Percentiles rank a stretch among this genome's conserved stretches.
Conservation (phyloP, 345 rosid genomes). For the Ricinus communis region DNA sequence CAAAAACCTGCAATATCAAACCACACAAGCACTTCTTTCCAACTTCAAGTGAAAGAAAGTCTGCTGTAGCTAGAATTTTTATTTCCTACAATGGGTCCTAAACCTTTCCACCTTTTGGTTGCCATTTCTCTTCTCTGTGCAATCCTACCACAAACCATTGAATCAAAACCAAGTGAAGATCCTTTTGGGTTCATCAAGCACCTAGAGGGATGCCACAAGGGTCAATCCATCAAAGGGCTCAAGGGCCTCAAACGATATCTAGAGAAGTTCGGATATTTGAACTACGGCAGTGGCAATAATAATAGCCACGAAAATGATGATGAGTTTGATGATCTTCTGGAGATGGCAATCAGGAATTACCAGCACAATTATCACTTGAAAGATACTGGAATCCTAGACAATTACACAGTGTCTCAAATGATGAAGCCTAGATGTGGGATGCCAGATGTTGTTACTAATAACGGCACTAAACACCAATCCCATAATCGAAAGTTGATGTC, state of each 20-base stretch:
- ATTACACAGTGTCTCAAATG: conserved; percentile 6
- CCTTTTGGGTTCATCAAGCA: conserved; percentile 2
- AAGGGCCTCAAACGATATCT: conserved; percentile 17
- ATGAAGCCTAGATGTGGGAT: conserved; percentile 25
- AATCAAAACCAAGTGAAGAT: background rate
- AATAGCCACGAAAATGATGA: conserved; percentile 1
- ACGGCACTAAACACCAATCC: background rate
- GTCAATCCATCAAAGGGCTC: conserved; percentile 11
- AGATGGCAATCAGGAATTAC: conserved; percentile 20
- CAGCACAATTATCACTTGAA: conserved; percentile 16
- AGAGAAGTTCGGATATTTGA: conserved; percentile 22
- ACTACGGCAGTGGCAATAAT: too few species aligned
- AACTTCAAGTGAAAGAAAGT: too few species aligned
- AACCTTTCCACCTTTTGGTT: too few species aligned
- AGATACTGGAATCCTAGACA: conserved; percentile 13
- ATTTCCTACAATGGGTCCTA: too few species aligned
- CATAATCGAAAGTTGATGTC: too few species aligned
- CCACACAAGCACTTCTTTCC: too few species aligned
- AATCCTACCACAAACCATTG: too few species aligned
- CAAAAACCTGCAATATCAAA: too few species aligned
- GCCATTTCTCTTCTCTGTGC: too few species aligned
- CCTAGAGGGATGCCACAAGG: conserved; percentile 17
- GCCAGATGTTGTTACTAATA: conserved; percentile 19
- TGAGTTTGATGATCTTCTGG: conserved; percentile 16
- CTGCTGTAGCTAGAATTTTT: too few species aligned